Conservation (phyloP, 441 rosid species). For the Arabidopsis hybrid region DNA sequence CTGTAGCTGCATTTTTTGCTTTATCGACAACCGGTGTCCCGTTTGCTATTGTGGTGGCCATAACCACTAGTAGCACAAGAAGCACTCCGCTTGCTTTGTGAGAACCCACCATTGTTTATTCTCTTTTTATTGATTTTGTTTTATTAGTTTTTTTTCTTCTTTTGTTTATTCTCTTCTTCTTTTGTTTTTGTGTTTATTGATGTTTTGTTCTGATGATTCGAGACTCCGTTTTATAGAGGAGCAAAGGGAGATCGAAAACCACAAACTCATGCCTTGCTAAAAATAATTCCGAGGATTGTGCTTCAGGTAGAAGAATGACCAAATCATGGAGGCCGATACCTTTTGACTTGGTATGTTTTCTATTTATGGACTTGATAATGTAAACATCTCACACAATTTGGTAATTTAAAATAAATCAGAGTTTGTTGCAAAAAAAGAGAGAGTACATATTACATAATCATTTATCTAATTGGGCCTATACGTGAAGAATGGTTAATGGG, state of each 20-base stretch:
- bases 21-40: not conserved
- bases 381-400: not conserved
- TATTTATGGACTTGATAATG: constrained; percentile 17
- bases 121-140: not conserved
- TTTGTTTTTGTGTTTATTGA: not conserved
- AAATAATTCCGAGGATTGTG: constrained; percentile 8
- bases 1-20: not conserved
- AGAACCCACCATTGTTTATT: constrained; percentile 34
- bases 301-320: not conserved
- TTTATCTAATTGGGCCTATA: constrained; percentile 17
- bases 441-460: not conserved
- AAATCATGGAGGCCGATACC: constrained; percentile 7
- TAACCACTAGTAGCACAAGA: constrained; percentile 21
- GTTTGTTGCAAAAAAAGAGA: not conserved
- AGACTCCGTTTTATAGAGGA: constrained; percentile 27
- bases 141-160: not conserved
- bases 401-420: not conserved
- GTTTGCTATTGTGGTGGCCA: constrained; percentile 26
- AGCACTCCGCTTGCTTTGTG: constrained; percentile 6
- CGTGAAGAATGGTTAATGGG: constrained; percentile 27
- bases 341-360: constrained; percentile 26
- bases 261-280: constrained; percentile 26
- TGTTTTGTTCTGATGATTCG: constrained; percentile 9
- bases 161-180: not conserved
- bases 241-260: constrained; percentile 7